phyloP scores from a whole-genome alignment of 2,329 filamentous ascomycete species.

The Colletotrichum phormii region DNA sequence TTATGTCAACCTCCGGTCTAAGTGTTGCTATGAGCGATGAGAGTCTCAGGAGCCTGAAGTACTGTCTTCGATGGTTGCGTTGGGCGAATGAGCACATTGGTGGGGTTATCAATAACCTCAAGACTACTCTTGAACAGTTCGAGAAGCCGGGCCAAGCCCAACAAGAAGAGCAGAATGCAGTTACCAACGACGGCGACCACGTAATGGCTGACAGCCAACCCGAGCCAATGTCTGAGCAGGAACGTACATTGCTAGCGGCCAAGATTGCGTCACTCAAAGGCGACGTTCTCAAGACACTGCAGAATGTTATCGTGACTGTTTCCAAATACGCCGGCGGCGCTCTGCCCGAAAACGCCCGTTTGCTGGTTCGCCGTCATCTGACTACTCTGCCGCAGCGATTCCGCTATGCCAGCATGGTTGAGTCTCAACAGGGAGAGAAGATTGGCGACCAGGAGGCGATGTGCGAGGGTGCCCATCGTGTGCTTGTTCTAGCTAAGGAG shows the following conservation, averaged over 20 bases:
- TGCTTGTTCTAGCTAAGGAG: conserved; percentile 88
- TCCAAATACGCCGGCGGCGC: conserved; percentile 93
- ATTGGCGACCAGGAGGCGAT: conserved; percentile 49
- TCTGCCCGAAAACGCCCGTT: conserved; percentile 86
- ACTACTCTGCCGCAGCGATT: conserved; percentile 88
- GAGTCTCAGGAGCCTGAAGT: conserved; percentile 84
- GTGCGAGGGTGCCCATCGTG: conserved; percentile 75
- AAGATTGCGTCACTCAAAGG: conserved; percentile 75
- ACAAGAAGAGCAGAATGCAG: neutral
- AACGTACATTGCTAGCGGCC: conserved; percentile 64
- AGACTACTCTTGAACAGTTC: conserved; percentile 82
- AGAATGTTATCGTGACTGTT: conserved; percentile 85
- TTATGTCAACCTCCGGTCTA: conserved; percentile 90
- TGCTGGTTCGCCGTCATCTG: conserved; percentile 85
- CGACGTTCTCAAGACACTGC: conserved; percentile 82
- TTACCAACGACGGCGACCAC: conserved; percentile 37
- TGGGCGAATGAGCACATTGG: conserved; percentile 87
- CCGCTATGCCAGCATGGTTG: conserved; percentile 73
- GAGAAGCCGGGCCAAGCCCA: conserved; percentile 61
- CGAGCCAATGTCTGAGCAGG: conserved; percentile 45
- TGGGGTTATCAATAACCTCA: conserved; percentile 79
- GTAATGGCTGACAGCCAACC: conserved; percentile 40
- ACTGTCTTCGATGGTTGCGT: conserved; percentile 83
- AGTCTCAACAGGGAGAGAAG: conserved; percentile 44
- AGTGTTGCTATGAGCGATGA: conserved; percentile 93